A percentile compares a stretch with the other conserved stretches of the same genome.
phyloP scores from a whole-genome alignment of 257 asterid genomes.

The Ehretia macrophylla region DNA sequence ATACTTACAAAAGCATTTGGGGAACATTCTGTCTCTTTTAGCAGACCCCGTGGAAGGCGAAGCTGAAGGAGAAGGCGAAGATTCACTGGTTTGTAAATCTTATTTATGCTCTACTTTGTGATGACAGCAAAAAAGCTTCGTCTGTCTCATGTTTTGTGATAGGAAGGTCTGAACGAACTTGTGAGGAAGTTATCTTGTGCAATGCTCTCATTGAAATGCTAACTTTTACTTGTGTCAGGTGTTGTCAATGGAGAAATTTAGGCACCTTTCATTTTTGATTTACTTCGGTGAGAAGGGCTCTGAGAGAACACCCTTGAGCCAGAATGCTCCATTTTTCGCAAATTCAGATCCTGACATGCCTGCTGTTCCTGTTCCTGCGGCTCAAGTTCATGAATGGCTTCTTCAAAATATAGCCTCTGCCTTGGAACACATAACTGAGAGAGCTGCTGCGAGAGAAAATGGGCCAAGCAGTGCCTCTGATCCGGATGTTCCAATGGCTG shows the following conservation, averaged over 20 bases:
- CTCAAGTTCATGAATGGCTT: conserved; percentile 92
- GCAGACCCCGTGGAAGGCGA: conserved; percentile 72
- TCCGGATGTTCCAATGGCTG: conserved; percentile 83
- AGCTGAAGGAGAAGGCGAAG: conserved; percentile 79
- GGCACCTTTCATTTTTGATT: conserved; percentile 74
- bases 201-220: conserved; percentile 5
- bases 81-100: conserved; percentile 55
- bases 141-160: no score
- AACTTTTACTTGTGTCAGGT: conserved; percentile 42
- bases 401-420: conserved; percentile 70
- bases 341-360: conserved; percentile 98
- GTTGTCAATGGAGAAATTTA: conserved; percentile 73
- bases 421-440: conserved; percentile 70
- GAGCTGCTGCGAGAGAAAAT: conserved; percentile 75
- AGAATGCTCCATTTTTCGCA: conserved; percentile 80
- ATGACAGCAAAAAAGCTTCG: no score
- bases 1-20: conserved; percentile 84
- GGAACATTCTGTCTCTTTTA: conserved; percentile 84
- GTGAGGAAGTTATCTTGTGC: neutral
- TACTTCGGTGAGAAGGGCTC: conserved; percentile 82
- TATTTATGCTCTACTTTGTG: neutral
- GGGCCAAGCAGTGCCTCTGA: conserved; percentile 64
- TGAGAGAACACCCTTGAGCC: conserved; percentile 66
- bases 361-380: conserved; percentile 84
- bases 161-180: no score